phyloP scores from a whole-genome alignment of 441 rosid species.

The Syzygium malaccense region DNA sequence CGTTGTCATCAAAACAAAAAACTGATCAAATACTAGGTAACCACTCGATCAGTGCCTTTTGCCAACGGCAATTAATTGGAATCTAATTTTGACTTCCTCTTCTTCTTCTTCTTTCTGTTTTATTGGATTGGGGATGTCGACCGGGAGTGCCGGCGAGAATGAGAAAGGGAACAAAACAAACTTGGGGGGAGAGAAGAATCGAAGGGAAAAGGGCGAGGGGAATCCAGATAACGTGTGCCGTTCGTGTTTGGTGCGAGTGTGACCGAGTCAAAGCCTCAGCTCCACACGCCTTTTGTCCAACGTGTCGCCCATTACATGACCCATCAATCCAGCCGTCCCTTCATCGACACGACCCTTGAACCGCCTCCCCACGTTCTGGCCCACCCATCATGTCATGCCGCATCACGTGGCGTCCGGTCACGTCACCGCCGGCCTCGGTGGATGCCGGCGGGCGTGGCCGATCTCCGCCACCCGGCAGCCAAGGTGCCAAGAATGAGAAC shows the following conservation, averaged over 20 bases:
- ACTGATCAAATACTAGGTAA: neutral
- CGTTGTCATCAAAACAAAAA: neutral
- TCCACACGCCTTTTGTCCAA: neutral
- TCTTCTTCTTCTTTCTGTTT: too few relatives aligned
- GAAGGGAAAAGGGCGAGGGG: neutral
- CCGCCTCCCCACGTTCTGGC: neutral
- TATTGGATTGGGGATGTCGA: neutral
- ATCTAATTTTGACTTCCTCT: neutral
- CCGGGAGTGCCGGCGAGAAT: neutral
- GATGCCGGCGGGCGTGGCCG: neutral
- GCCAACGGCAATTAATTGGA: neutral
- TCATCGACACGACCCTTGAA: neutral
- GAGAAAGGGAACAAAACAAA: neutral
- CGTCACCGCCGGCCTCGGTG: neutral
- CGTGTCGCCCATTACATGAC: neutral
- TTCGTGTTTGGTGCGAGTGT: neutral
- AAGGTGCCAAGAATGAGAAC: neutral
- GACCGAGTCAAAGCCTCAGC: neutral
- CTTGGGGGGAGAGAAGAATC: neutral
- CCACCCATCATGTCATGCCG: neutral
- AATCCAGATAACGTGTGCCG: neutral
- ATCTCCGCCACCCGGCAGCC: neutral
- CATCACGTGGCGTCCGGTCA: neutral
- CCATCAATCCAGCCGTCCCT: neutral
- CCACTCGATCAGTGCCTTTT: neutral